These are phyloP conservation scores for Calamus simplicifolius DNA, from an alignment of 176 grass and related monocot species.

Conservation along the genomic window DNA sequence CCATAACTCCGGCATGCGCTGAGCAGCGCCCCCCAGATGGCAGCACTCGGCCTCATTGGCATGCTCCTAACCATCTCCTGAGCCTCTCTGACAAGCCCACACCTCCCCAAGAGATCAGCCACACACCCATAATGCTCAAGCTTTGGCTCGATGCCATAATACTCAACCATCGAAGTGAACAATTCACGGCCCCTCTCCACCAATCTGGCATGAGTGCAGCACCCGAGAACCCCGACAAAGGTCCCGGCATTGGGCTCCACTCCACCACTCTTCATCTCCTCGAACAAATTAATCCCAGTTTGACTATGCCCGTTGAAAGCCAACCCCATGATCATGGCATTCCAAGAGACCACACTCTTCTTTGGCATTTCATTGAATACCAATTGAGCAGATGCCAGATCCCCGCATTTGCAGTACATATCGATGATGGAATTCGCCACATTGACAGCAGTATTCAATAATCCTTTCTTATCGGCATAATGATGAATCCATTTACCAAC, in stretches of 20 bases:
- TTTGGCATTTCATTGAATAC: slow-evolving; percentile 24
- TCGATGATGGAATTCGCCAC: slow-evolving; percentile 47
- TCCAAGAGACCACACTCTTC: slow-evolving; percentile 47
- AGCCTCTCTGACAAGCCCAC: slow-evolving; percentile 39
- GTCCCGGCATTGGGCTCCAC: slow-evolving; percentile 40
- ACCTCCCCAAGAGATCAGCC: slow-evolving; percentile 55
- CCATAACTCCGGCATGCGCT: slow-evolving; percentile 31
- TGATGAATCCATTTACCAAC: slow-evolving; percentile 33
- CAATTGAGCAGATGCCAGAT: slow-evolving; percentile 20
- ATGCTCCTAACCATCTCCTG: slow-evolving; percentile 29
- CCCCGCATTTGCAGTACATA: slow-evolving; percentile 65
- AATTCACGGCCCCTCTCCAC: slow-evolving; percentile 35
- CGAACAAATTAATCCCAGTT: slow-evolving; percentile 40
- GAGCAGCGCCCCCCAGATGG: slow-evolving; percentile 48
- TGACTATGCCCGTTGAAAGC: slow-evolving; percentile 37
- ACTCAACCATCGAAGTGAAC: slow-evolving; percentile 32
- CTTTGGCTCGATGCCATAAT: slow-evolving; percentile 20
- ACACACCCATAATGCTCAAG: slow-evolving; percentile 55
- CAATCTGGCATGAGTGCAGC: slow-evolving; percentile 40
- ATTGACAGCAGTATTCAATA: slow-evolving; percentile 19
- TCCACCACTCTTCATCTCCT: slow-evolving; percentile 11
- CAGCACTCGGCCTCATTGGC: slow-evolving; percentile 44
- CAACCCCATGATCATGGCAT: slow-evolving; percentile 38
- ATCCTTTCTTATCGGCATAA: slow-evolving; percentile 19
- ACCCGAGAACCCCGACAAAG: slow-evolving; percentile 45